Conservation (phyloP, 2,329 filamentous ascomycete species). For the Cladosporium cucumerinum region DNA sequence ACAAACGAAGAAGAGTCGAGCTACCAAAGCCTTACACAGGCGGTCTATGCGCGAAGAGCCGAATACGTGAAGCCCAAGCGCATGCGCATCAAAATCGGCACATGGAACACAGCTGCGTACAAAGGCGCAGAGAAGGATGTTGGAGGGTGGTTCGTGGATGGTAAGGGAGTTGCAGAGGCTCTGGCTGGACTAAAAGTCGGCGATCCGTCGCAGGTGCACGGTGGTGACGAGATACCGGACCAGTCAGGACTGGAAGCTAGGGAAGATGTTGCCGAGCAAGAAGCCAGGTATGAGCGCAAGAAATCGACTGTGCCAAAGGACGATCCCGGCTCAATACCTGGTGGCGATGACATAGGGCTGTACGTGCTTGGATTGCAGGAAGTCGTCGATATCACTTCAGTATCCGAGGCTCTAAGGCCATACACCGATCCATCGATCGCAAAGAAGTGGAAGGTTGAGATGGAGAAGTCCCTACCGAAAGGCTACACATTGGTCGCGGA, state of each 20-base stretch:
- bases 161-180: conserved; percentile 64
- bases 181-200: conserved; percentile 53
- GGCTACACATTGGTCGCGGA: conserved; percentile 75
- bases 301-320: conserved; percentile 43
- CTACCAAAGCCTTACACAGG: conserved; percentile 46
- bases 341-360: conserved; percentile 71
- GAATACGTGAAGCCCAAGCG: conserved; percentile 76
- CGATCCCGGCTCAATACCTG: conserved; percentile 49
- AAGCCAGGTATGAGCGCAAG: conserved; percentile 44
- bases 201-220: conserved; percentile 21
- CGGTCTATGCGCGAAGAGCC: conserved; percentile 66
- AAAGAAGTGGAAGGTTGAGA: conserved; percentile 74
- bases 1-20: conserved; percentile 23
- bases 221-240: conserved; percentile 16
- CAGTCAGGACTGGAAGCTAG: conserved; percentile 31
- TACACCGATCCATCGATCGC: conserved; percentile 70
- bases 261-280: conserved; percentile 48
- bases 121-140: conserved; percentile 85
- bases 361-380: conserved; percentile 92
- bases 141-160: conserved; percentile 80
- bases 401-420: conserved; percentile 71
- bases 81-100: conserved; percentile 83
- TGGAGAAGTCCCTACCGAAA: conserved; percentile 69
- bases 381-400: conserved; percentile 78
- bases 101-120: conserved; percentile 90